phyloP scores from a whole-genome alignment of 2,329 filamentous ascomycete genomes.

The Sarocladium oryzae region DNA sequence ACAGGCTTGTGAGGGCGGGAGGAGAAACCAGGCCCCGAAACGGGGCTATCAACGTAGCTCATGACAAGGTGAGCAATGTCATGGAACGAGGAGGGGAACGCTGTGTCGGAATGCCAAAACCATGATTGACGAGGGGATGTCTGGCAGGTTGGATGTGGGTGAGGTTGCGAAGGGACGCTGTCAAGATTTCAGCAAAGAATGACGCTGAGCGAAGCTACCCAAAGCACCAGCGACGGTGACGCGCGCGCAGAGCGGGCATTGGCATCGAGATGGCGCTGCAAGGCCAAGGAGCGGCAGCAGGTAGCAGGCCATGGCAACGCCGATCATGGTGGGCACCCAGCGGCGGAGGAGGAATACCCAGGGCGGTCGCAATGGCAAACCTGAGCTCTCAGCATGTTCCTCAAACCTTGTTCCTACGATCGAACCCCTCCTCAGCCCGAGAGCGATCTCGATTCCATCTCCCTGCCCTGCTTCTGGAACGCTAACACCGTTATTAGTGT shows the following conservation, averaged over 20 bases:
- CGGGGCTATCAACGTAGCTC: not conserved
- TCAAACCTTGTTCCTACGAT: no score
- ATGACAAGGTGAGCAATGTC: not conserved
- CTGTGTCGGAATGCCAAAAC: no score
- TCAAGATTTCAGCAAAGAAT: not conserved
- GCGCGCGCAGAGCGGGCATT: not conserved
- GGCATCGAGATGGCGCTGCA: not conserved
- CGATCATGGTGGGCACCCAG: not conserved
- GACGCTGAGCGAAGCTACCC: not conserved
- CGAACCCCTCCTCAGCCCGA: not conserved
- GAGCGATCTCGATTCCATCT: not conserved
- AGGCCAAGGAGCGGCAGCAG: not conserved
- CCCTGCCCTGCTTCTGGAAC: not conserved
- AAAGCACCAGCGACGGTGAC: not conserved
- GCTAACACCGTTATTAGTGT: not conserved
- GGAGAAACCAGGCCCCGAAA: not conserved
- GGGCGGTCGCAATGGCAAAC: no score
- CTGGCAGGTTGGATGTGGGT: not conserved
- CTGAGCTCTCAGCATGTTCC: no score
- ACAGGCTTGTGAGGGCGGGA: slow-evolving; percentile 4
- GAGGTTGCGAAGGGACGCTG: not conserved
- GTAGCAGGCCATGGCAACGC: not conserved
- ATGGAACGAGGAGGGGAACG: no score
- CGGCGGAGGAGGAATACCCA: no score
- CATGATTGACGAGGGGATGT: not conserved